phyloP scores from a whole-genome alignment of 2,329 filamentous ascomycete genomes.

The Pseudofabraea citricarpa region DNA sequence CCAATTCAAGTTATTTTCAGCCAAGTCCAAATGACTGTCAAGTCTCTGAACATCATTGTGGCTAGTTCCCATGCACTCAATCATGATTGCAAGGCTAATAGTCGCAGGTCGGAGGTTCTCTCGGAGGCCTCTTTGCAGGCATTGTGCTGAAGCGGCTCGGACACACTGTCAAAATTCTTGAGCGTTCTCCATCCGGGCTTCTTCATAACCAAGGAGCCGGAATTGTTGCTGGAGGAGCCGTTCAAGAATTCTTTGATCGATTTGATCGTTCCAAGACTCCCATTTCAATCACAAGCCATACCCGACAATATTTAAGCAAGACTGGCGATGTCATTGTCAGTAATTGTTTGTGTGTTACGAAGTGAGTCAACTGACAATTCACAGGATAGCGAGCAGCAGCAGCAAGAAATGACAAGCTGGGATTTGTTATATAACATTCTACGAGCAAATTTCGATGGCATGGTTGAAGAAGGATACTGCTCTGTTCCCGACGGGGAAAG shows the following conservation, averaged over 20 bases:
- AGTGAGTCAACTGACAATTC: not conserved
- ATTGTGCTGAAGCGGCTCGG: slow-evolving; percentile 10
- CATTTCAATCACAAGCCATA: not conserved
- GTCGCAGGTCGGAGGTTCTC: slow-evolving; percentile 17
- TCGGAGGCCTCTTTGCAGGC: slow-evolving; percentile 13
- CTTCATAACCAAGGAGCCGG: slow-evolving; percentile 14
- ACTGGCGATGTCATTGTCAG: slow-evolving; percentile 7
- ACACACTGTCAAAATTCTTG: slow-evolving; percentile 14
- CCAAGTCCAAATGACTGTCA: too few relatives aligned
- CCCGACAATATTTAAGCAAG: slow-evolving; percentile 8
- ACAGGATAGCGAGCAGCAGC: not conserved
- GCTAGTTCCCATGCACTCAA: too few relatives aligned
- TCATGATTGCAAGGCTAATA: too few relatives aligned
- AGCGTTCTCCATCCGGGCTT: slow-evolving; percentile 4
- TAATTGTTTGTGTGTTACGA: not conserved
- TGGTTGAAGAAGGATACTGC: slow-evolving; percentile 7
- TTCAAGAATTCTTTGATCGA: slow-evolving; percentile 7
- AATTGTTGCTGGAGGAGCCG: slow-evolving; percentile 5
- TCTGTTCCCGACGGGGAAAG: not conserved
- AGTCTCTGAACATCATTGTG: too few relatives aligned
- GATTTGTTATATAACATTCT: slow-evolving; percentile 15
- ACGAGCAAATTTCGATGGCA: slow-evolving; percentile 17
- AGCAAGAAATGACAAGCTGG: slow-evolving; percentile 10
- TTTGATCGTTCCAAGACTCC: slow-evolving; percentile 8
- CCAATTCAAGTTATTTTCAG: too few relatives aligned